These are phyloP conservation scores for Globisporangium polare DNA, from an alignment of 352 stramenopile species.

Conservation along the genomic window DNA sequence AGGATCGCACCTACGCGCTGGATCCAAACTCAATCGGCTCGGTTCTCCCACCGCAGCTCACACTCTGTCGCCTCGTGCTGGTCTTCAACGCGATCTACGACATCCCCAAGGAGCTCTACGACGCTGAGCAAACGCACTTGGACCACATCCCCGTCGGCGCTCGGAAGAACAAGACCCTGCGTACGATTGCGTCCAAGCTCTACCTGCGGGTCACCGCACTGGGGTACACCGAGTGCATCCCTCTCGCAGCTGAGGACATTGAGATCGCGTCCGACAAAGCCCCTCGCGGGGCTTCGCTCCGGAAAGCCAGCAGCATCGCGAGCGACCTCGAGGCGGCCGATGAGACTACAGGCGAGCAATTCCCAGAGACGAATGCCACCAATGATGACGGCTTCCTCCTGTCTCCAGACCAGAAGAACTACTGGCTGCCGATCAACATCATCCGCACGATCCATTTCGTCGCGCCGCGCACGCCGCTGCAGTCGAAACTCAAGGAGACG, in stretches of 20 bases:
- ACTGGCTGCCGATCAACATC: slow-evolving; percentile 73
- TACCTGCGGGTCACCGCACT: slow-evolving; percentile 74
- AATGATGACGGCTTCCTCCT: slow-evolving; percentile 4
- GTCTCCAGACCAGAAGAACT: slow-evolving; percentile 30
- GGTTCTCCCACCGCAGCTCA: slow-evolving; percentile 58
- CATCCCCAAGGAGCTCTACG: slow-evolving; percentile 69
- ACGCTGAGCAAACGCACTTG: slow-evolving; percentile 44
- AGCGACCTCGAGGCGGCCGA: slow-evolving; percentile 27
- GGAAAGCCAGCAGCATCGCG: slow-evolving; percentile 28
- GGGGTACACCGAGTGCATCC: slow-evolving; percentile 75
- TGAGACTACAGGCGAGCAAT: slow-evolving; percentile 11
- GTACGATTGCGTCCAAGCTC: slow-evolving; percentile 31
- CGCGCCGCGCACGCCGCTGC: slow-evolving; percentile 60
- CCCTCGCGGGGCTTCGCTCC: slow-evolving; percentile 33
- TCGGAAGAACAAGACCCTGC: slow-evolving; percentile 17
- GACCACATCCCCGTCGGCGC: slow-evolving; percentile 18
- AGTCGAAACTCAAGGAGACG: slow-evolving; percentile 74
- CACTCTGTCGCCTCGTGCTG: slow-evolving; percentile 69
- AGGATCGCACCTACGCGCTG: slow-evolving; percentile 38
- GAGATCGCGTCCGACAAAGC: slow-evolving; percentile 40
- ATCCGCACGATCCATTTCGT: slow-evolving; percentile 79
- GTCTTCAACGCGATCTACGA: slow-evolving; percentile 83
- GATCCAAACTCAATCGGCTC: slow-evolving; percentile 40
- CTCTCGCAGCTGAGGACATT: slow-evolving; percentile 54
- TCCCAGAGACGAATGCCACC: slow-evolving; percentile 12